Evolutionary conservation across 345 rosid genomes (phyloP).

Genomic region (rapeseed (Brassica napus)): Da-Ae NC_063436.1:14330001-14330500

Average conservation of each 20-base stretch:
- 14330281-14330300: not conserved
- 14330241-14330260: not conserved
- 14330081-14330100: constrained; percentile 37
- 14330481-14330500: not conserved
- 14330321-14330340: constrained; percentile 6
- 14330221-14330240: constrained; percentile 7
- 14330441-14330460: constrained; percentile 25
- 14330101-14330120: constrained; percentile 51
- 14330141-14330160: constrained; percentile 58
- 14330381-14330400: constrained; percentile 59
- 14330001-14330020: constrained; percentile 35
- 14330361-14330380: constrained; percentile 4
- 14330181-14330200: constrained; percentile 80
- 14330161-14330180: constrained; percentile 92
- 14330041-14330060: constrained; percentile 27
- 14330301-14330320: not conserved
- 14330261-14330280: not conserved
- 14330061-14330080: constrained; percentile 37
- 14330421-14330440: constrained; percentile 88
- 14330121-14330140: constrained; percentile 46
- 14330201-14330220: constrained; percentile 54
- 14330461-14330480: not conserved
- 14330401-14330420: constrained; percentile 73
- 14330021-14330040: constrained; percentile 28
- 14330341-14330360: constrained; percentile 3